Evolutionary conservation across 208 protist genomes (phyloP), one percentile per base, ranked within the genome.

Genomic region (Trypanosoma rangeli): DNA sequence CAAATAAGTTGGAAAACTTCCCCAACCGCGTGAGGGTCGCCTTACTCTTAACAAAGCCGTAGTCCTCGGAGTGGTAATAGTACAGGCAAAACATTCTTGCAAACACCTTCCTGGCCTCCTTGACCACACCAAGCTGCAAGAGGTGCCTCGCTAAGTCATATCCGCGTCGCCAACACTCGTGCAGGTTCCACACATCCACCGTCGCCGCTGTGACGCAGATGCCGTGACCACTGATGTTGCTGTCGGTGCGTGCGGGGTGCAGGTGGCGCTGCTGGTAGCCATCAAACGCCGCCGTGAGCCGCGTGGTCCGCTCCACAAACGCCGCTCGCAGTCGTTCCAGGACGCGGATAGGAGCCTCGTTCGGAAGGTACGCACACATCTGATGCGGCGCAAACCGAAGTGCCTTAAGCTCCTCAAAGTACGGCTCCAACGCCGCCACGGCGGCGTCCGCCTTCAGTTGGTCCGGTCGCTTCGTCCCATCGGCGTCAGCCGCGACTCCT

Each of bases 21-120:
- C 73, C 82, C n/a, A 93, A 72, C n/a, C 67, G 61, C 68, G 84
- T 72, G 29, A 95, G 65, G 33, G 84, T 85, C 26, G 13, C 24
- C 22, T 18, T 57, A 7, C 44, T 37, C 37, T 33, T 54, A 28
- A 92, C 67, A 69, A 95, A 89, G 16, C 20, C 56, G 62, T 88
- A 96, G 72, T 96, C 88, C 29, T 96, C 91, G 3, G 91, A 94
- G 74, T 84, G 83, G 79, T 93, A 92, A 73, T 87, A 94, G 77
- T 96, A 96, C 59, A 87, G 76, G n/a, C 82, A 54, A 69, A 86
- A 94, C 42, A 94, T 74, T 5, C 59, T 49, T 35, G 81, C 49
- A 52, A 88, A 82, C 13, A 84, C 56, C 13, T n/a, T 67, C 35
- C 73, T 75, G 5, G 85, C 88, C 28, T 91, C 82, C 26, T 67